Conservation (phyloP, 148 eudicot species). For the Chenopodium album region DNA sequence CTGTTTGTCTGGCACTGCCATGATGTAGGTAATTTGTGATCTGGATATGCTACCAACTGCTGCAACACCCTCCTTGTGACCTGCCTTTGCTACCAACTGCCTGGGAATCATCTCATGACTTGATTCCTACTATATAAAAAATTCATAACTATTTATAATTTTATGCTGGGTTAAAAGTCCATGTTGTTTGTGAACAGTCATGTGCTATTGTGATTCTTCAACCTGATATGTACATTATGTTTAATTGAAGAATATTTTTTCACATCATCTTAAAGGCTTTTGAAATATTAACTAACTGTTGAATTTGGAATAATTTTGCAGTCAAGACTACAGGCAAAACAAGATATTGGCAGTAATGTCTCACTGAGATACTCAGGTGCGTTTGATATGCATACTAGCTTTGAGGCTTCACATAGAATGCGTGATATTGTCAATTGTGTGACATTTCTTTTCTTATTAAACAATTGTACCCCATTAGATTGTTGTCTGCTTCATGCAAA, state of each 20-base stretch:
- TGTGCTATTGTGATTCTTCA: not conserved
- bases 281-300: not conserved
- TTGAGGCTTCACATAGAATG: not conserved
- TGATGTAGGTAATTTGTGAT: not conserved
- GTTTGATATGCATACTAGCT: conserved; percentile 8
- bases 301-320: conserved; percentile 32
- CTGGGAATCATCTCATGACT: not conserved
- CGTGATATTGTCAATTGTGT: not conserved
- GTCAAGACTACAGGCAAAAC: conserved; percentile 98
- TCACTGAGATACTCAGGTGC: conserved; percentile 75
- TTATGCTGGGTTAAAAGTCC: not conserved
- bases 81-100: too few relatives aligned
- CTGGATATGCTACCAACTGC: not conserved
- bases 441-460: not conserved
- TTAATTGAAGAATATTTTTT: not conserved
- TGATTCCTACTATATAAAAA: not conserved
- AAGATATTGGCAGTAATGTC: conserved; percentile 69
- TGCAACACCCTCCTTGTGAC: not conserved
- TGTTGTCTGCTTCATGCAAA: not conserved
- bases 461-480: too few relatives aligned
- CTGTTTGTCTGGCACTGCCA: not conserved
- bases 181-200: not conserved
- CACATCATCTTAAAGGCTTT: not conserved
- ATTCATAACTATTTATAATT: too few relatives aligned
- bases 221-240: not conserved